Base-by-base conservation (phyloP, 129 eudicot species). In the Apium graveolens region DNA sequence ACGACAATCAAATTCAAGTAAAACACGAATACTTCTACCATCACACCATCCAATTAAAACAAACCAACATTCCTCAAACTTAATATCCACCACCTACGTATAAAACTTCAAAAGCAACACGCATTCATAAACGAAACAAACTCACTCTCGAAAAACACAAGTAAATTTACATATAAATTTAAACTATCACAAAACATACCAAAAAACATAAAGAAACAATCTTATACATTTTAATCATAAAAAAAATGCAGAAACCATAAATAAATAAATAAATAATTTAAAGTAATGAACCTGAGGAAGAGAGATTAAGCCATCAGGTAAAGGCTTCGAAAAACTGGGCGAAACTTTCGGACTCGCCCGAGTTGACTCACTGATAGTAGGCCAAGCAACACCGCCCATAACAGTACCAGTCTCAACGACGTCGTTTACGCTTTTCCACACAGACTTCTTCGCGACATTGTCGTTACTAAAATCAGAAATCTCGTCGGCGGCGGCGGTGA, bases 301-400 rank as follows among this genome's bases (percentile, higher is more conserved):
- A 46, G 87, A 75, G 63, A 29, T 38, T 63, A 83, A 83, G 63
- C 73, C 81, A 60, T 83, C 83, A 74, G 78, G 29, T 4, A 70
- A 70, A 35, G 86, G 82, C 21, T 76, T 79, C 8, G 80, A 21
- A 7, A 43, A 35, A 72, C 68, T 81, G 5, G 81, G 34, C 0
- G 76, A 76, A 26, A 86, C 75, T 80, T 82, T 86, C 4, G 80
- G 48, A 0, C 60, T 29, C n/a, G 82, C 49, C 48, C 83, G 79
- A 49, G 90, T 84, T 5, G 87, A 69, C 78, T 86, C 87, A 41
- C 87, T 81, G 44, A 86, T 82, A 60, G 90, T 82, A 7, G 90
- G 90, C 90, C 90, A 86, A 6, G 85, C 81, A 51, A 81, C 85
- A 2, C 87, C 90, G 2, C 90, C 90, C 83, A 86, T 86, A 24